Conservation (phyloP, 2,329 filamentous ascomycete species). For the Dactylellina haptotyla region DNA sequence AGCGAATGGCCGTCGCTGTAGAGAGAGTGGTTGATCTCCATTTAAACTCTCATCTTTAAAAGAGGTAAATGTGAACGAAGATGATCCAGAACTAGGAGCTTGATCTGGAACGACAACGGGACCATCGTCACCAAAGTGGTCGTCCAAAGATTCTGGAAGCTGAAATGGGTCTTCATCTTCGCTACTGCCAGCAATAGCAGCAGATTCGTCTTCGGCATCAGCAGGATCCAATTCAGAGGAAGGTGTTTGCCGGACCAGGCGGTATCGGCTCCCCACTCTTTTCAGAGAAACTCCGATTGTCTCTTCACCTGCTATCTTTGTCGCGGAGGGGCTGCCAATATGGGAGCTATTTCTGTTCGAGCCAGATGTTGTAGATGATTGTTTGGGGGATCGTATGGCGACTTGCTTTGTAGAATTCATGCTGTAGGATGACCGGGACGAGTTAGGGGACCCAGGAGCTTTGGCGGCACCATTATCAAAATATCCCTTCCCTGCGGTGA, state of each 20-base stretch:
- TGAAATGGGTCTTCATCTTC: constrained; percentile 50
- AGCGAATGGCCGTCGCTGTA: constrained; percentile 26
- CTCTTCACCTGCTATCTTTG: constrained; percentile 15
- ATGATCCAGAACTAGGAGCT: constrained; percentile 1
- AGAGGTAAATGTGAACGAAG: neutral
- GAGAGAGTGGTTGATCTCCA: constrained; percentile 19
- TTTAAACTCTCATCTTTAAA: neutral
- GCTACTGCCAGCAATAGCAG: constrained; percentile 45
- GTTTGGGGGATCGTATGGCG: constrained; percentile 31
- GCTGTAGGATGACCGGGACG: constrained; percentile 22
- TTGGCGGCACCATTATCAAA: constrained; percentile 20
- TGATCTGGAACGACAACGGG: constrained; percentile 11
- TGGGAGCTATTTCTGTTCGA: constrained; percentile 22
- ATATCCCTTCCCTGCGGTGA: constrained; percentile 38
- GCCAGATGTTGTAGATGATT: constrained; percentile 11
- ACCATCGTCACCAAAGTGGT: neutral
- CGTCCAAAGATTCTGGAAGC: constrained; percentile 36
- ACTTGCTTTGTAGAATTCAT: constrained; percentile 23
- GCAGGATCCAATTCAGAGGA: constrained; percentile 53
- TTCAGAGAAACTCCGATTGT: constrained; percentile 10
- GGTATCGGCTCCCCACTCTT: constrained; percentile 34
- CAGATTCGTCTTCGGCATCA: constrained; percentile 53
- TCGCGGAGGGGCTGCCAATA: constrained; percentile 8
- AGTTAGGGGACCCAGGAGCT: constrained; percentile 18
- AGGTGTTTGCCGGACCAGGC: constrained; percentile 46